These are phyloP conservation scores for Coemansia sp. DNA, from an alignment of 192 early-diverging fungal genomes.

Conservation along the genomic window DNA sequence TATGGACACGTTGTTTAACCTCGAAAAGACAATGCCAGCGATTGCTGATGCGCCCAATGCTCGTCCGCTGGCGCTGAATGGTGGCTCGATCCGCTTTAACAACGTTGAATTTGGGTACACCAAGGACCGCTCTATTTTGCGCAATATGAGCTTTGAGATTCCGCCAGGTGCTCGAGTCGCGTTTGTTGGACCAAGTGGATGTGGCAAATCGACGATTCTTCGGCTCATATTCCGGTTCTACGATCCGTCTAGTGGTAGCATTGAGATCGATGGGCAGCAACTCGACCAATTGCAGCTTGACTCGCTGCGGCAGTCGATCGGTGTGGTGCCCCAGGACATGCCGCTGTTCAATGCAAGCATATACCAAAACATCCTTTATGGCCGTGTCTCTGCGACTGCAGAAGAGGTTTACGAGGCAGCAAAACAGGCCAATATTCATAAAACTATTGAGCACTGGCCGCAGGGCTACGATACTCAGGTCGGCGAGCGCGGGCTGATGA, in stretches of 20 bases:
- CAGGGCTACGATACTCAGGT: slow-evolving; percentile 67
- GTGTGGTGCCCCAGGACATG: slow-evolving; percentile 90
- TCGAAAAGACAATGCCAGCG: slow-evolving; percentile 62
- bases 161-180: slow-evolving; percentile 84
- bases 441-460: slow-evolving; percentile 59
- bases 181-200: slow-evolving; percentile 92
- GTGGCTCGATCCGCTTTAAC: slow-evolving; percentile 82
- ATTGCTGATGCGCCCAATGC: slow-evolving; percentile 64
- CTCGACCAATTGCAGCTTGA: slow-evolving; percentile 76
- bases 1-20: slow-evolving; percentile 95
- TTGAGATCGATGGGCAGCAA: slow-evolving; percentile 85
- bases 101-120: slow-evolving; percentile 90
- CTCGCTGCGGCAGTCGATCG: slow-evolving; percentile 75
- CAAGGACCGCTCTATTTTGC: slow-evolving; percentile 69
- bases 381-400: slow-evolving; percentile 62
- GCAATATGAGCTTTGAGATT: slow-evolving; percentile 76
- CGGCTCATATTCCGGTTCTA: slow-evolving; percentile 93
- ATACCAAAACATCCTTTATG: slow-evolving; percentile 91
- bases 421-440: slow-evolving; percentile 61
- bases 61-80: slow-evolving; percentile 54
- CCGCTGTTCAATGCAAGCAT: slow-evolving; percentile 93
- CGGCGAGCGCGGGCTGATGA: slow-evolving; percentile 70
- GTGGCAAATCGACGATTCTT: slow-evolving; percentile 85
- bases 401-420: slow-evolving; percentile 67
- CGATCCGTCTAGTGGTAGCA: slow-evolving; percentile 76